A percentile compares a stretch with the other conserved stretches of the same genome.
Conservation (phyloP, 306 rosid genomes). For the Ceratonia siliqua region DNA sequence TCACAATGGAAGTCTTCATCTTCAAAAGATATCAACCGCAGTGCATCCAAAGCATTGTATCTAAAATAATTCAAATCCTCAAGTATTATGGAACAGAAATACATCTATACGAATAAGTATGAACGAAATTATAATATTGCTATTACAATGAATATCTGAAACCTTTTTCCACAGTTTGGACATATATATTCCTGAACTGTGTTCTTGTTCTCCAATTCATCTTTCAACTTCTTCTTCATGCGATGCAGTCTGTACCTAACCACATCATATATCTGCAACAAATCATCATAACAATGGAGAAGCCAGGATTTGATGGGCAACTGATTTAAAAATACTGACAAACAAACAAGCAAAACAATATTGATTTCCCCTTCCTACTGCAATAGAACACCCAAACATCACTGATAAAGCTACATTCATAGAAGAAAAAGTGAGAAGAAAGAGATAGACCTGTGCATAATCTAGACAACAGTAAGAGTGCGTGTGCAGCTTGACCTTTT, state of each 20-base stretch:
- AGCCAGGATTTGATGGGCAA: conserved; percentile 32
- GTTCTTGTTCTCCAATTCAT: conserved; percentile 95
- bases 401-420: conserved; percentile 12
- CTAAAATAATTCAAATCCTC: conserved; percentile 34
- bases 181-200: conserved; percentile 92
- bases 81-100: neutral
- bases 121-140: neutral
- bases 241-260: conserved; percentile 93
- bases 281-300: conserved; percentile 32
- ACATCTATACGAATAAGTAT: neutral
- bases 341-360: conserved; percentile 24
- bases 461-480: conserved; percentile 82
- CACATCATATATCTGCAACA: conserved; percentile 82
- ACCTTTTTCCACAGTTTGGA: conserved; percentile 88
- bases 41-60: conserved; percentile 54
- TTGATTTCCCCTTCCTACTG: conserved; percentile 24
- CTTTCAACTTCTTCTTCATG: conserved; percentile 94
- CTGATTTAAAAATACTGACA: conserved; percentile 24
- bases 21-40: conserved; percentile 54
- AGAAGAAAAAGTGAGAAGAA: conserved; percentile 26
- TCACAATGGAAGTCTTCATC: conserved; percentile 78
- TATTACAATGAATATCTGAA: conserved; percentile 26
- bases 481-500: conserved; percentile 93
- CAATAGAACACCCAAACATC: conserved; percentile 25
- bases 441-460: conserved; percentile 73